These are phyloP conservation scores for Floccularia luteovirens DNA, from an alignment of 768 basidiomycete genomes.

Conservation along the genomic window DNA sequence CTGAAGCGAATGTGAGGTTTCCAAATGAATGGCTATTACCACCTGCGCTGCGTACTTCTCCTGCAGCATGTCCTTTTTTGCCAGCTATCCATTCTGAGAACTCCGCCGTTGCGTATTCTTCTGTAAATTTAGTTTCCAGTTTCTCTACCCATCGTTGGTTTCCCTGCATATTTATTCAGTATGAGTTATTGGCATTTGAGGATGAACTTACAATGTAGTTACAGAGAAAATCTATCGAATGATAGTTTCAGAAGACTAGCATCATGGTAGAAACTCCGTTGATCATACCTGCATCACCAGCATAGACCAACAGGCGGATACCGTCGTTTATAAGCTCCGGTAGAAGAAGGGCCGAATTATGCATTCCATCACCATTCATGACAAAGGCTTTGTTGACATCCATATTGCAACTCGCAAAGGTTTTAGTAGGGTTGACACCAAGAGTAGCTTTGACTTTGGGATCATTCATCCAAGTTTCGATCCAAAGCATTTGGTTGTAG, in stretches of 20 bases:
- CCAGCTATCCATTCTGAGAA: conserved; percentile 50
- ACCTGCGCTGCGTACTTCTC: conserved; percentile 65
- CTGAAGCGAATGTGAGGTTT: conserved; percentile 77
- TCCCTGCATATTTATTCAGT: too few species aligned
- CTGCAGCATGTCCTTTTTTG: conserved; percentile 46
- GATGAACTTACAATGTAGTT: too few species aligned
- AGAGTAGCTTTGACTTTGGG: conserved; percentile 71
- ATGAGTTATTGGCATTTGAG: too few species aligned
- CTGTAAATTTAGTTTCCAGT: conserved; percentile 53
- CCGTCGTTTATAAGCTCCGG: conserved; percentile 79
- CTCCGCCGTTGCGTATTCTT: conserved; percentile 46
- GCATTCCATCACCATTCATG: conserved; percentile 81
- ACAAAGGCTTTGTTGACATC: conserved; percentile 77
- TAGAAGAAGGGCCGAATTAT: conserved; percentile 71
- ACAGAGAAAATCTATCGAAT: conserved; percentile 69
- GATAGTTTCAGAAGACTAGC: conserved; percentile 7
- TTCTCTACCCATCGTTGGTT: conserved; percentile 70
- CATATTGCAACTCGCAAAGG: conserved; percentile 71
- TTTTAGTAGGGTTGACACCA: conserved; percentile 53
- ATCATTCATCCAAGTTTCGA: conserved; percentile 84
- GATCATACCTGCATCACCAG: conserved; percentile 72
- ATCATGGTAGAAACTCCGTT: conserved; percentile 5
- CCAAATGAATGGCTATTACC: conserved; percentile 60
- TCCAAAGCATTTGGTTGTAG: conserved; percentile 77
- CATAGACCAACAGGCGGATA: conserved; percentile 81